A percentile compares a stretch with the other conserved stretches of the same genome.
These are phyloP conservation scores for Haplosporangium gracile DNA, from an alignment of 192 early-diverging fungal genomes.

Conservation along the genomic window DNA sequence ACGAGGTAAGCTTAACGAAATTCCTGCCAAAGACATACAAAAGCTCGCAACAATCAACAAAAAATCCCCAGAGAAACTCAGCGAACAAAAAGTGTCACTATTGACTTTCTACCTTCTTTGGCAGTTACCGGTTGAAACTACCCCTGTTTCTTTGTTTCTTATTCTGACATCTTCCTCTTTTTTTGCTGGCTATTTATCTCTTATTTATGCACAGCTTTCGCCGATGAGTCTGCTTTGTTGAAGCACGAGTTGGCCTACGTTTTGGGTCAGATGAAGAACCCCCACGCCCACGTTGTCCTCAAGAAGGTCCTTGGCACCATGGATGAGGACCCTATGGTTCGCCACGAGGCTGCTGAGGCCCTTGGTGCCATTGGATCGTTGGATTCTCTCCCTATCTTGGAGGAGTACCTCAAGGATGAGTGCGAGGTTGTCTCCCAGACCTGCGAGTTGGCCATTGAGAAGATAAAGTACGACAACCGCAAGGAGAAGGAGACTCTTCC, in stretches of 20 bases:
- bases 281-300: slow-evolving; percentile 79
- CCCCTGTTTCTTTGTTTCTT: not conserved
- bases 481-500: slow-evolving; percentile 60
- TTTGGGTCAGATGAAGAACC: slow-evolving; percentile 94
- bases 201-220: slow-evolving; percentile 63
- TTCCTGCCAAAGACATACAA: not conserved
- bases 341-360: slow-evolving; percentile 98
- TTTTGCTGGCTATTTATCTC: not conserved
- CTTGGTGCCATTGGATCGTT: slow-evolving; percentile 91
- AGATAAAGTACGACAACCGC: slow-evolving; percentile 84
- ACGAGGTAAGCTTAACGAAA: slow-evolving; percentile 65
- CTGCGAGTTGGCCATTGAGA: slow-evolving; percentile 89
- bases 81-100: not conserved
- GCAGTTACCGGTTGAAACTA: not conserved
- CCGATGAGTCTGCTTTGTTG: slow-evolving; percentile 88
- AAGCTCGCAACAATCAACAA: not conserved
- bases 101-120: not conserved
- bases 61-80: not conserved
- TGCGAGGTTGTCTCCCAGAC: slow-evolving; percentile 86
- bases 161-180: not conserved
- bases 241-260: slow-evolving; percentile 98
- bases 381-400: slow-evolving; percentile 75
- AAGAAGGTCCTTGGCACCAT: slow-evolving; percentile 73
- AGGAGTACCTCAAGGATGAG: slow-evolving; percentile 80
- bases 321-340: slow-evolving; percentile 92